Percentiles rank a stretch among this genome's conserved stretches.
These are phyloP conservation scores for Paraphoma chrysanthemicola DNA, from an alignment of 2,329 filamentous ascomycete genomes.

Conservation along the genomic window DNA sequence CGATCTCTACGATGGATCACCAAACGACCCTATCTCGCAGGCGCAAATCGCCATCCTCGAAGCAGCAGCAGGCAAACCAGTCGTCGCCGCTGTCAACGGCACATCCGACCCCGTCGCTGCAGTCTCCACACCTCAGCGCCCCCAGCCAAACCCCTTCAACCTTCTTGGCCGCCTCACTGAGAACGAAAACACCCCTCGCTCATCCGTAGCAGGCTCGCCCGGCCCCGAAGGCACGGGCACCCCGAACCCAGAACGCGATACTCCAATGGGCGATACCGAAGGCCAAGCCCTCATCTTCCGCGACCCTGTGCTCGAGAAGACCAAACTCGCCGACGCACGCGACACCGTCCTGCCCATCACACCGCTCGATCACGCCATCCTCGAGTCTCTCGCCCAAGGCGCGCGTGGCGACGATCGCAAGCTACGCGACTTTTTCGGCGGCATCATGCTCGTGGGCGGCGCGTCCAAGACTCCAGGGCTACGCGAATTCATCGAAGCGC, in stretches of 20 bases:
- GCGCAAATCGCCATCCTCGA: slow-evolving; percentile 76
- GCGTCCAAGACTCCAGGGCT: slow-evolving; percentile 67
- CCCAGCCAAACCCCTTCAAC: slow-evolving; percentile 69
- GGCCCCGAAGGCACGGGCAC: slow-evolving; percentile 83
- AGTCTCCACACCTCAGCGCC: slow-evolving; percentile 60
- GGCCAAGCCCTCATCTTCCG: slow-evolving; percentile 47
- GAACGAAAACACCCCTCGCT: slow-evolving; percentile 77
- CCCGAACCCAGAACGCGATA: slow-evolving; percentile 61
- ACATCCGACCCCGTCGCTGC: slow-evolving; percentile 43
- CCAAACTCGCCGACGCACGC: slow-evolving; percentile 66
- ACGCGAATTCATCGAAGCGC: slow-evolving; percentile 81
- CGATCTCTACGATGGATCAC: slow-evolving; percentile 90
- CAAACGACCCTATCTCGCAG: slow-evolving; percentile 86
- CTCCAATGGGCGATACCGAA: slow-evolving; percentile 52
- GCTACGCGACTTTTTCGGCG: slow-evolving; percentile 75
- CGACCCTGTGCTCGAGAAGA: slow-evolving; percentile 57
- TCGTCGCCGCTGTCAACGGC: slow-evolving; percentile 36
- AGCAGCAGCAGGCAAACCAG: slow-evolving; percentile 52
- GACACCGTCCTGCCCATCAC: slow-evolving; percentile 83
- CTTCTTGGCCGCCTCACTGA: slow-evolving; percentile 73
- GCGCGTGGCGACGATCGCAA: slow-evolving; percentile 91
- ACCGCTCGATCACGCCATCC: slow-evolving; percentile 86
- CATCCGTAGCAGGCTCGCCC: slow-evolving; percentile 87
- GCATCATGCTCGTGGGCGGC: slow-evolving; percentile 50
- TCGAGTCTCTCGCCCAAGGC: slow-evolving; percentile 87